These are phyloP conservation scores for Fusarium nygamai DNA, from an alignment of 2,329 filamentous ascomycete genomes.

Conservation along the genomic window DNA sequence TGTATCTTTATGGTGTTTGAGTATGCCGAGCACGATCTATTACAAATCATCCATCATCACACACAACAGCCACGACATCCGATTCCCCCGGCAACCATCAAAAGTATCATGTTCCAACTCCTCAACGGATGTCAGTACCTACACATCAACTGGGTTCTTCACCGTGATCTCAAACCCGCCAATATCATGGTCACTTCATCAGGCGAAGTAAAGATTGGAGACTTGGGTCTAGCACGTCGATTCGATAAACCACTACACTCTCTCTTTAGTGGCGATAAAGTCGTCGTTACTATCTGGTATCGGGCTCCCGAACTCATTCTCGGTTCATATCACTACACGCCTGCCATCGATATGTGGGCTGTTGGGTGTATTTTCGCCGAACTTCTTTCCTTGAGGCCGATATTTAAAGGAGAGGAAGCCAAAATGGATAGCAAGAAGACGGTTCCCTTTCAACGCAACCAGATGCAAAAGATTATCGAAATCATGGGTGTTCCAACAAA, in stretches of 20 bases:
- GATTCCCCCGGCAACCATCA: conserved; percentile 88
- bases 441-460: conserved; percentile 95
- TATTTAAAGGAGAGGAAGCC: conserved; percentile 98
- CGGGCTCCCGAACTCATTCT: conserved; percentile 93
- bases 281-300: conserved; percentile 99
- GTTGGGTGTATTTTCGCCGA: conserved; percentile 98
- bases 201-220: conserved; percentile 93
- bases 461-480: conserved; percentile 99
- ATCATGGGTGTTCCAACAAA: conserved; percentile 92
- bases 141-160: conserved; percentile 95
- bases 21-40: conserved; percentile 95
- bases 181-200: conserved; percentile 97
- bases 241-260: conserved; percentile 95
- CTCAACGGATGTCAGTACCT: conserved; percentile 95
- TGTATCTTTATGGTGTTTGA: conserved; percentile 99
- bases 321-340: conserved; percentile 94
- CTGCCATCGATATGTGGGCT: conserved; percentile 97
- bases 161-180: conserved; percentile 95
- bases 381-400: conserved; percentile 86
- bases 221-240: conserved; percentile 88
- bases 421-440: conserved; percentile 99
- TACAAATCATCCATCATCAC: conserved; percentile 99
- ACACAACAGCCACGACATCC: conserved; percentile 87
- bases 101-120: conserved; percentile 95
- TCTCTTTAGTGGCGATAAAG: conserved; percentile 93